Conservation (phyloP, 2,329 filamentous ascomycete species). For the Fusarium sp. region DNA sequence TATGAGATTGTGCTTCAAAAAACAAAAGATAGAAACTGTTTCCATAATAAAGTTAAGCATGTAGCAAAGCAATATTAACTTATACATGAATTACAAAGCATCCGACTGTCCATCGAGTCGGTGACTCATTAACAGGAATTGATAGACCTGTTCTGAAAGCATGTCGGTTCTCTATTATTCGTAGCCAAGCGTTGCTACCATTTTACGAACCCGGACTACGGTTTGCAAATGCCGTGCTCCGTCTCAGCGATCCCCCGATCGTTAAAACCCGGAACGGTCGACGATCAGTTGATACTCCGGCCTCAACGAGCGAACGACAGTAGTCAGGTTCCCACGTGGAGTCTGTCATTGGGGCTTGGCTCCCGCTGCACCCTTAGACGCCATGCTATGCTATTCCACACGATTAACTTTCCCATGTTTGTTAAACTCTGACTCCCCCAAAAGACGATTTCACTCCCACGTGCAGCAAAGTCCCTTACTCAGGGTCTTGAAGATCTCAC, state of each 20-base stretch:
- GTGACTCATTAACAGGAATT: neutral
- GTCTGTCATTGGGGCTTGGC: conserved; percentile 36
- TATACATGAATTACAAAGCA: neutral
- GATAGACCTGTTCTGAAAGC: neutral
- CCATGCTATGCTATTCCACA: neutral
- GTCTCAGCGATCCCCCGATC: neutral
- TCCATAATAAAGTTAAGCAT: neutral
- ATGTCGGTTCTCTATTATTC: neutral
- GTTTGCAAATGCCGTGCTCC: neutral
- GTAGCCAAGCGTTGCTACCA: neutral
- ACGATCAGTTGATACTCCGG: neutral
- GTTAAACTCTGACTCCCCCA: neutral
- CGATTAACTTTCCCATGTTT: conserved; percentile 1
- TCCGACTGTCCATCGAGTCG: neutral
- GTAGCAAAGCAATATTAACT: too few relatives aligned
- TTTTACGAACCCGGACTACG: neutral
- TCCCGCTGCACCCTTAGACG: neutral
- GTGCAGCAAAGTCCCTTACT: conserved; percentile 7
- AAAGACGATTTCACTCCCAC: conserved; percentile 15
- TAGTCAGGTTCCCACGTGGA: conserved; percentile 35
- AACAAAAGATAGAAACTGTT: too few relatives aligned
- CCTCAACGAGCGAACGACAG: conserved; percentile 29
- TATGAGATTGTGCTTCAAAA: too few relatives aligned
- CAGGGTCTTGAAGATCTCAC: neutral
- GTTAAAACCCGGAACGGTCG: neutral